Base-by-base conservation (phyloP, 495 filamentous ascomycete species). In the Cercophora sp. region DNA sequence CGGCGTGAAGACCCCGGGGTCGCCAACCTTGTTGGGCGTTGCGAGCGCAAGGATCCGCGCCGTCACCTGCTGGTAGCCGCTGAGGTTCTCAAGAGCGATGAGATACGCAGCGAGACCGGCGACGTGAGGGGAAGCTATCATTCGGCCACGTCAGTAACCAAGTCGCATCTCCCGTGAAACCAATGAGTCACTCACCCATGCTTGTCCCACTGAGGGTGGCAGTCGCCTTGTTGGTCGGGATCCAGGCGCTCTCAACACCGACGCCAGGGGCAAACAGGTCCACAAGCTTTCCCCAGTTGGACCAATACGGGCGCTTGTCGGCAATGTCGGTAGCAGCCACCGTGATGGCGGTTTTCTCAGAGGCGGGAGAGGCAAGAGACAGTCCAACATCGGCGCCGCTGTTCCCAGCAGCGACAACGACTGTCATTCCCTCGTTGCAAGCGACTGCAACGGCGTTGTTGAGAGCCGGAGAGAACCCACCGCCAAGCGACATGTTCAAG, bases 221-320 rank as follows among this genome's bases (percentile, higher is more conserved):
- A 23, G 69, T 71, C 22, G 69, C 72, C 8, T 42, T 52, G 32
- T 75, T 69, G 9, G 29, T 26, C 23, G 48, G 31, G 18, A 57
- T 52, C 9, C 39, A 53, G n/a, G 60, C 26, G 37, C 56, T 66
- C 3, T 74, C 73, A 13, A 78, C 63, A 48, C 49, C 51, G 19
- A 73, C 59, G 0, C 82, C 82, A 1, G 82, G 82, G 10, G 80
- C 82, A 51, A 82, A 82, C 51, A 85, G 55, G 48, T 86, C 82
- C n/a, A 87, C 74, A 16, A 70, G 57, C 4, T 62, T 25, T 4
- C 84, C 83, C 54, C 66, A 86, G 70, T 87, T 87, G 56, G 77
- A 80, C 65, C 79, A 85, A 1, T 49, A 64, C 16, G 82, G 74
- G 15, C 74, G 69, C 27, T 52, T 47, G 51, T 79, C 77, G 37